Evolutionary conservation across 345 rosid species (phyloP).

Genomic region (Populus davidiana): DNA sequence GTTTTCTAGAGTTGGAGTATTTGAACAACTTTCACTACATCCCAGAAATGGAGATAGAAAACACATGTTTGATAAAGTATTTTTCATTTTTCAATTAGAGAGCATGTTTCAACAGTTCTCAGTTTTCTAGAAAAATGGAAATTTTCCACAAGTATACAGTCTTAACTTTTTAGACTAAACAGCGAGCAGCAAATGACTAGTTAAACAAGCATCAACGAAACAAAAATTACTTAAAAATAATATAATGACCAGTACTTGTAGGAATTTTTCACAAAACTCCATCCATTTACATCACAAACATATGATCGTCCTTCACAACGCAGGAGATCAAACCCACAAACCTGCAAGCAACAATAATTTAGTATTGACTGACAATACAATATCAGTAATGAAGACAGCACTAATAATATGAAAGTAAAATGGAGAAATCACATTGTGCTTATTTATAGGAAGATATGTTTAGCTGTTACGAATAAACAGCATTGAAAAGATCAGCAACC

Average conservation of each 20-base stretch:
- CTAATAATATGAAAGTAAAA: neutral
- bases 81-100: neutral
- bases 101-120: neutral
- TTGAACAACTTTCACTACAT: neutral
- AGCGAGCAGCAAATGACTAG: neutral
- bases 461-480: neutral
- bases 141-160: neutral
- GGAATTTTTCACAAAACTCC: slow-evolving; percentile 99
- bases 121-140: neutral
- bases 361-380: neutral
- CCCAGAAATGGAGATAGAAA: neutral
- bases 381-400: neutral
- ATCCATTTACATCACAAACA: slow-evolving; percentile 98
- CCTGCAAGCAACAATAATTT: slow-evolving; percentile 49
- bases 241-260: slow-evolving; percentile 59
- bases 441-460: neutral
- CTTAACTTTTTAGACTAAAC: neutral
- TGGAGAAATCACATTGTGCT: neutral
- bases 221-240: neutral
- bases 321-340: slow-evolving; percentile 97
- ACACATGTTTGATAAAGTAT: neutral
- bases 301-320: slow-evolving; percentile 95
- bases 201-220: neutral
- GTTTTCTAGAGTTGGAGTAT: neutral
- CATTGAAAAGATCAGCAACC: neutral